phyloP scores from a whole-genome alignment of 495 filamentous ascomycete genomes.

The Talaromyces adpressus region DNA sequence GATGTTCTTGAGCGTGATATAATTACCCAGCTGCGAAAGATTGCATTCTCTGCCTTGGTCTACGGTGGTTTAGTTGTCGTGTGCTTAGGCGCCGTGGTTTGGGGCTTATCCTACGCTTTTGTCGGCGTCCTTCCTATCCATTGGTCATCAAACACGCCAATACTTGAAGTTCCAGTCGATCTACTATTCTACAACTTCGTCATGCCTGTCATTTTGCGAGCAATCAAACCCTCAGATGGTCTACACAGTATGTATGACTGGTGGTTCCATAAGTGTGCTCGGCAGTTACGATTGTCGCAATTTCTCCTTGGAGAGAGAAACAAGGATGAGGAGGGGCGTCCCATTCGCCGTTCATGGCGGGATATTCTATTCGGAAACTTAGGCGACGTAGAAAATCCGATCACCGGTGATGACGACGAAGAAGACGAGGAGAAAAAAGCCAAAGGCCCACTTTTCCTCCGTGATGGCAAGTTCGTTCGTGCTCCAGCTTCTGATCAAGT shows the following conservation, averaged over 20 bases:
- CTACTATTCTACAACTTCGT: constrained; percentile 94
- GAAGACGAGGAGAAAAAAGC: constrained; percentile 26
- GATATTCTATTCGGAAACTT: constrained; percentile 37
- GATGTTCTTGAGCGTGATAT: constrained; percentile 95
- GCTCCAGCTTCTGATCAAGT: constrained; percentile 90
- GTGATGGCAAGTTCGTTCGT: constrained; percentile 79
- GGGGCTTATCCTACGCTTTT: constrained; percentile 66
- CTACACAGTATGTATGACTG: constrained; percentile 82
- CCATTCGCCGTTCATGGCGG: constrained; percentile 49
- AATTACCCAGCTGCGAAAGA: constrained; percentile 89
- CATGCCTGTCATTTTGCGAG: constrained; percentile 74
- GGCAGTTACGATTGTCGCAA: constrained; percentile 71
- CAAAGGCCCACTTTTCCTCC: constrained; percentile 47
- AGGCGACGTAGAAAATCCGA: constrained; percentile 42
- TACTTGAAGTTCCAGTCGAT: constrained; percentile 91
- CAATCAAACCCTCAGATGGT: constrained; percentile 76
- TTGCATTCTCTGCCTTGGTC: constrained; percentile 89
- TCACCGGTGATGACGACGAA: constrained; percentile 30
- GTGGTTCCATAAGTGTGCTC: constrained; percentile 91
- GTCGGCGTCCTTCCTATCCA: constrained; percentile 77
- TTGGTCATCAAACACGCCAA: constrained; percentile 83
- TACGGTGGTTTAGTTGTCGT: constrained; percentile 90
- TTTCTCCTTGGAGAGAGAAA: constrained; percentile 86
- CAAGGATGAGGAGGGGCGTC: constrained; percentile 73
- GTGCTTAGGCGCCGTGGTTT: constrained; percentile 92